phyloP scores from a whole-genome alignment of 2,329 filamentous ascomycete genomes.

The Aspergillus oerlinghausenensis region DNA sequence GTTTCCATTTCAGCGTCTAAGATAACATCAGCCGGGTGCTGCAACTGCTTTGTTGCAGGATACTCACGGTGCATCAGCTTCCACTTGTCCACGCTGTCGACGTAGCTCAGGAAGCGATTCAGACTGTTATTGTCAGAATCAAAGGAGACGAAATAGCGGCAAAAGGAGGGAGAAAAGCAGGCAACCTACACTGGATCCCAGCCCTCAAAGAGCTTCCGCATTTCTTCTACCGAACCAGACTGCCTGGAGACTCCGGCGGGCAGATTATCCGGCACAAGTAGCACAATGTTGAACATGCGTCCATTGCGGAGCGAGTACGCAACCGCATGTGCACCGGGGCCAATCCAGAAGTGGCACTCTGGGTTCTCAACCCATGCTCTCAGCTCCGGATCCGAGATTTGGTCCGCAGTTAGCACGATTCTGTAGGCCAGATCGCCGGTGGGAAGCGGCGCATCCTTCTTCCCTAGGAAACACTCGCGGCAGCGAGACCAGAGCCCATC shows the following conservation, averaged over 20 bases:
- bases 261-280: slow-evolving; percentile 61
- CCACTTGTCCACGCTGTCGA: slow-evolving; percentile 64
- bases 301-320: slow-evolving; percentile 56
- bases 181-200: slow-evolving; percentile 56
- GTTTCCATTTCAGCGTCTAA: slow-evolving; percentile 47
- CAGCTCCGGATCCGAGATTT: slow-evolving; percentile 50
- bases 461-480: slow-evolving; percentile 46
- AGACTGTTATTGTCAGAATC: slow-evolving; percentile 12
- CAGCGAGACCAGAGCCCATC: slow-evolving; percentile 62
- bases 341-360: slow-evolving; percentile 59
- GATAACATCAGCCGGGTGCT: background rate
- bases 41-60: background rate
- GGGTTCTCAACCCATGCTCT: slow-evolving; percentile 51
- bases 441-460: slow-evolving; percentile 47
- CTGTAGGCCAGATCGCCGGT: slow-evolving; percentile 65
- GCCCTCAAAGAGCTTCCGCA: slow-evolving; percentile 54
- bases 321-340: slow-evolving; percentile 57
- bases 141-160: background rate
- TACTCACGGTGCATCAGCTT: slow-evolving; percentile 52
- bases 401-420: slow-evolving; percentile 51
- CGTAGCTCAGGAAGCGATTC: slow-evolving; percentile 44
- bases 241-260: slow-evolving; percentile 50
- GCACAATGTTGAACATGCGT: slow-evolving; percentile 60
- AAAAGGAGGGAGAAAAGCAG: background rate
- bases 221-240: slow-evolving; percentile 55